A percentile compares a stretch with the other conserved stretches of the same genome.
Conservation (phyloP, 768 basidiomycete genomes). For the Lanmaoa rubissima region DNA sequence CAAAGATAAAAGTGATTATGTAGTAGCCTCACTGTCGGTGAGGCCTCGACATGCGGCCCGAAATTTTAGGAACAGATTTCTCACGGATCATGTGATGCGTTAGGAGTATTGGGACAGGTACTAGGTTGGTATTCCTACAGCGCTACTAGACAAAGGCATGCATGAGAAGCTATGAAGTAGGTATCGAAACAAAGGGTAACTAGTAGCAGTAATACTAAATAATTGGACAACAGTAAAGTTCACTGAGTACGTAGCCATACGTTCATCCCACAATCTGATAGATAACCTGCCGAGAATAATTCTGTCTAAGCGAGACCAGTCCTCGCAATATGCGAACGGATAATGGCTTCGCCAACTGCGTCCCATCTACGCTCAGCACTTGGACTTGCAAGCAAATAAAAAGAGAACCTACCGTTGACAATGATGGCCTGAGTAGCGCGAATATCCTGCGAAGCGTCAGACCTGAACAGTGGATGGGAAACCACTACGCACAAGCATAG, state of each 20-base stretch:
- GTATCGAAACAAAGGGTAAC: slow-evolving; percentile 30
- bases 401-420: slow-evolving; percentile 47
- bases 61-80: slow-evolving; percentile 14
- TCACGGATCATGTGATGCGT: slow-evolving; percentile 12
- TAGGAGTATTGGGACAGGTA: background rate
- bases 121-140: slow-evolving; percentile 19
- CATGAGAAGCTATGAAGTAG: slow-evolving; percentile 14
- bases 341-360: slow-evolving; percentile 63
- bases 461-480: background rate
- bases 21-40: background rate
- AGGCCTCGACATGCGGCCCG: background rate
- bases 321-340: slow-evolving; percentile 61
- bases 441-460: slow-evolving; percentile 46
- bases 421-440: slow-evolving; percentile 67
- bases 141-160: slow-evolving; percentile 25
- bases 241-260: slow-evolving; percentile 3
- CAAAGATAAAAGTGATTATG: too few species aligned
- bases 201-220: slow-evolving; percentile 23
- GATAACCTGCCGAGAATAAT: slow-evolving; percentile 1
- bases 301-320: slow-evolving; percentile 39
- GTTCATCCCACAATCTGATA: slow-evolving; percentile 13
- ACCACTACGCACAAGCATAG: slow-evolving; percentile 54
- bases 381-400: background rate
- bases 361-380: slow-evolving; percentile 3
- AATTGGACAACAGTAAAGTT: slow-evolving; percentile 14